Evolutionary conservation across 2,329 filamentous ascomycete genomes (phyloP).

Genomic region (Rhinocladiella mackenziei): DNA sequence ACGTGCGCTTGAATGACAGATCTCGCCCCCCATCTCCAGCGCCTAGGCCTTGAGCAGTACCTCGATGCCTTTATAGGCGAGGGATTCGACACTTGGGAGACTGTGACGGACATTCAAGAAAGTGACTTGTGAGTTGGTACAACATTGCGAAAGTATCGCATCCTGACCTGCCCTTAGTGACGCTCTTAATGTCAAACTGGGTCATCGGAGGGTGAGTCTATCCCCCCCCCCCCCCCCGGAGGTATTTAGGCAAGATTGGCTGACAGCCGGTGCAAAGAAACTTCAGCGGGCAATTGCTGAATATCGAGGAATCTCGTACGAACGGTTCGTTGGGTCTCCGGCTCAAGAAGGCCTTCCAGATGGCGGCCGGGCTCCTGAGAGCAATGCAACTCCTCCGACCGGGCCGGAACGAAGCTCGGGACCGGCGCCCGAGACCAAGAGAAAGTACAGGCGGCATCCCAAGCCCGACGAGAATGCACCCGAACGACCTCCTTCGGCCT

Average conservation of each 20-base stretch:
- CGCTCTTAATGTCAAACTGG: constrained; percentile 70
- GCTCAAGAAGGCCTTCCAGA: constrained; percentile 37
- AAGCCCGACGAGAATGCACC: constrained; percentile 75
- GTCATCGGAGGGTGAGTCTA: constrained; percentile 67
- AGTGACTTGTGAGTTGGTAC: constrained; percentile 64
- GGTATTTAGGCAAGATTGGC: neutral
- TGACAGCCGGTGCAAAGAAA: constrained; percentile 52
- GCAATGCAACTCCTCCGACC: constrained; percentile 5
- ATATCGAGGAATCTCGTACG: constrained; percentile 59
- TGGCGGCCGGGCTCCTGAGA: constrained; percentile 40
- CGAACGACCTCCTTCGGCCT: constrained; percentile 74
- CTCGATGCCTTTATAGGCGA: constrained; percentile 68
- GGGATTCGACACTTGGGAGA: constrained; percentile 82
- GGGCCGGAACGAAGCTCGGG: constrained; percentile 11
- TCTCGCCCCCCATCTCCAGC: constrained; percentile 63
- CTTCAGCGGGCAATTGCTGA: constrained; percentile 79
- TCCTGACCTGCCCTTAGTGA: constrained; percentile 49
- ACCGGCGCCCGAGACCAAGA: constrained; percentile 24
- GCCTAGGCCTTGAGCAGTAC: constrained; percentile 76
- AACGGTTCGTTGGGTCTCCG: constrained; percentile 35
- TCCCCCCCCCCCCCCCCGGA: constrained; percentile 1
- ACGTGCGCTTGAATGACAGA: constrained; percentile 53
- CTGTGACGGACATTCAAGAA: constrained; percentile 77
- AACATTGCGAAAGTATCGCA: neutral
- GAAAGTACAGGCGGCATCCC: constrained; percentile 32